Evolutionary conservation across 768 basidiomycete species (phyloP).

Genomic region (Tephrocybe sp.): DNA sequence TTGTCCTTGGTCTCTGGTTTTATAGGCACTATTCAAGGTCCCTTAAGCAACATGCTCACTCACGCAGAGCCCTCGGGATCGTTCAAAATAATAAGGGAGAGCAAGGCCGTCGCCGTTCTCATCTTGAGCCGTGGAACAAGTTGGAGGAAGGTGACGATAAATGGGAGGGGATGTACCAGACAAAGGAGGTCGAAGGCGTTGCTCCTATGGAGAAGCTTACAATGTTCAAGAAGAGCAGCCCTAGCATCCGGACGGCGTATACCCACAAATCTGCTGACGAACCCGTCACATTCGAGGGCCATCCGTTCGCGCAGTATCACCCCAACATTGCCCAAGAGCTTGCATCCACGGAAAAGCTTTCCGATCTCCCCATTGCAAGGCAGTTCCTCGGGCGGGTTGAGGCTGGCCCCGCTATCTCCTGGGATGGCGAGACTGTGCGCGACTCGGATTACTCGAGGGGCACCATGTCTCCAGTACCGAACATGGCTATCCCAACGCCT

Average conservation of each 20-base stretch:
- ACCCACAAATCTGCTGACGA: constrained; percentile 46
- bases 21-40: constrained; percentile 50
- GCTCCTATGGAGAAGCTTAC: constrained; percentile 61
- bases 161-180: constrained; percentile 44
- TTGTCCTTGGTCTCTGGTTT: constrained; percentile 53
- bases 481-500: constrained; percentile 64
- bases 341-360: constrained; percentile 31
- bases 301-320: constrained; percentile 62
- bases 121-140: constrained; percentile 56
- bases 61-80: constrained; percentile 29
- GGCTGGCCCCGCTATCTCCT: constrained; percentile 43
- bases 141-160: constrained; percentile 51
- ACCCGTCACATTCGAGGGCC: constrained; percentile 35
- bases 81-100: constrained; percentile 39
- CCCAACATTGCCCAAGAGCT: constrained; percentile 53
- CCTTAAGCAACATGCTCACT: constrained; percentile 30
- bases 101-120: constrained; percentile 44
- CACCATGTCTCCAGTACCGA: constrained; percentile 49
- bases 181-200: constrained; percentile 42
- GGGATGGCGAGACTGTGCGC: constrained; percentile 53
- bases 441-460: constrained; percentile 47
- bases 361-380: constrained; percentile 35
- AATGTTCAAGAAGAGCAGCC: constrained; percentile 63
- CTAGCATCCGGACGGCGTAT: constrained; percentile 54
- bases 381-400: constrained; percentile 46